Conservation (phyloP, 371 early-diverging fungal species). For the Actinomortierella ambigua region DNA sequence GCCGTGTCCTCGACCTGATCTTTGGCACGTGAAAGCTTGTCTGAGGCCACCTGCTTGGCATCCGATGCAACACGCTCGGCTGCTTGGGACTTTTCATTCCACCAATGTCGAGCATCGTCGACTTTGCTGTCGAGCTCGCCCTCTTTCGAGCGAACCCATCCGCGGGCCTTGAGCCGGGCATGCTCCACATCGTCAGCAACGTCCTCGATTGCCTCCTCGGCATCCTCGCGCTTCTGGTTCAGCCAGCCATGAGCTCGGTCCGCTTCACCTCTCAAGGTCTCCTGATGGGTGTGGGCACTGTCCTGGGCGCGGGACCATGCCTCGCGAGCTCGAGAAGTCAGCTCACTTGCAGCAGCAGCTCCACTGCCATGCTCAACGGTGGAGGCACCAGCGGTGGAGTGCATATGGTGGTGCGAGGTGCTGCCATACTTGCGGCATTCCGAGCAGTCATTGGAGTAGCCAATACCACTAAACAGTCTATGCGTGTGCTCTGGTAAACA, state of each 20-base stretch:
- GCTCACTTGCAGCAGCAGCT: conserved; percentile 1
- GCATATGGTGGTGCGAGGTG: conserved; percentile 1
- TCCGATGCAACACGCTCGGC: conserved; percentile 1
- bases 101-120: conserved; percentile 15
- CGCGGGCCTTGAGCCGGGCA: conserved; percentile 1
- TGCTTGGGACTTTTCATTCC: conserved; percentile 8
- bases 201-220: conserved; percentile 6
- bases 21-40: too few relatives aligned
- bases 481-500: conserved; percentile 32
- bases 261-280: not conserved
- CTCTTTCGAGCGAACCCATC: conserved; percentile 9
- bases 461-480: too few relatives aligned
- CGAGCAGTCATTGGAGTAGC: too few relatives aligned
- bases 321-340: conserved; percentile 27
- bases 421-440: not conserved
- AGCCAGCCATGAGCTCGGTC: conserved; percentile 10
- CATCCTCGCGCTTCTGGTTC: not conserved
- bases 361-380: not conserved
- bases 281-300: not conserved
- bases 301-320: conserved; percentile 20
- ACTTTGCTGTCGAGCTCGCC: conserved; percentile 1
- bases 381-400: not conserved
- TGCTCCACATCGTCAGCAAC: not conserved
- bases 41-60: too few relatives aligned
- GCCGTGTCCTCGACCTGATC: too few relatives aligned